Evolutionary conservation across 2,329 filamentous ascomycete genomes (phyloP).

Genomic region (Cercospora sp.): DNA sequence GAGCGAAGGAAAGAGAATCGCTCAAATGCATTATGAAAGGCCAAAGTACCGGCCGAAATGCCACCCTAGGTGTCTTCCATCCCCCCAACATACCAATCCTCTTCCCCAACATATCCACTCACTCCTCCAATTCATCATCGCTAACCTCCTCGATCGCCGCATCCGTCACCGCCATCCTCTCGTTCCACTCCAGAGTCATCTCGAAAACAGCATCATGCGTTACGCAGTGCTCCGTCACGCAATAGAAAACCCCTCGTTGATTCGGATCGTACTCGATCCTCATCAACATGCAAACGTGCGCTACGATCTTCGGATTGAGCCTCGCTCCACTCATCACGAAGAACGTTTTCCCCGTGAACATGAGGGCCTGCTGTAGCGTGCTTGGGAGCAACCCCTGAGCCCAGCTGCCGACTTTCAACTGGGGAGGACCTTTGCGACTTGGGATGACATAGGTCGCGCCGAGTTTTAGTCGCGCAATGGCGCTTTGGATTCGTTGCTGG

Average conservation of each 20-base stretch:
- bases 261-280: not conserved
- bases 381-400: not conserved
- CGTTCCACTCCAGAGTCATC: not conserved
- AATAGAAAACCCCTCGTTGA: not conserved
- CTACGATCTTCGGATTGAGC: not conserved
- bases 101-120: not conserved
- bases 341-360: not conserved
- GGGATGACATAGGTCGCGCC: not conserved
- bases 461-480: not conserved
- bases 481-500: not conserved
- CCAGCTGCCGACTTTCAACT: not conserved
- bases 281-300: not conserved
- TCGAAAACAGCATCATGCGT: constrained; percentile 2
- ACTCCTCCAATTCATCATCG: not conserved
- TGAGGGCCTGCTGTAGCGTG: not conserved
- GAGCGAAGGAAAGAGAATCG: not conserved
- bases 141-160: not conserved
- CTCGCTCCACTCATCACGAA: not conserved
- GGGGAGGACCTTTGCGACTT: not conserved
- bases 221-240: not conserved
- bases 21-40: not conserved
- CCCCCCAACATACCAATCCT: not conserved
- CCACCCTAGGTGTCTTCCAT: not conserved
- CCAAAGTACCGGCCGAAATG: not conserved
- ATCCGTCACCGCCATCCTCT: not conserved